Percentiles rank a stretch among this genome's conserved stretches.
phyloP scores from a whole-genome alignment of 1,284 basidiomycete species.

The Cutaneotrichosporon curvatum region DNA sequence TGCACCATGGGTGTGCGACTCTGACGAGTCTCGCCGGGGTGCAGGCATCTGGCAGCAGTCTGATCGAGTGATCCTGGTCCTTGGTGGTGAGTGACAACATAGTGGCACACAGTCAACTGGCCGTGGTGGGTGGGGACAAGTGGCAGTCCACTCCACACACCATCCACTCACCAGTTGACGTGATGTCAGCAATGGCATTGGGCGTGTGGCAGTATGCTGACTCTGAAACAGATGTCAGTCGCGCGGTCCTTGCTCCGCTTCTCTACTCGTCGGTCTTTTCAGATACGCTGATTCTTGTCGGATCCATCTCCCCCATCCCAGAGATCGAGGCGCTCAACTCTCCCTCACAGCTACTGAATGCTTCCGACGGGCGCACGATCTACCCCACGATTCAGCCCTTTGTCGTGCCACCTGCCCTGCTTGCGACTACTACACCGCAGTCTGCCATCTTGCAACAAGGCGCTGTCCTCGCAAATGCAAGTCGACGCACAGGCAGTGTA shows the following conservation, averaged over 20 bases:
- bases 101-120: constrained; percentile 7
- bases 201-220: not conserved
- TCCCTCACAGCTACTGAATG: constrained; percentile 27
- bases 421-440: constrained; percentile 15
- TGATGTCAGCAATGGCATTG: no score
- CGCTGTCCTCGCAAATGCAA: constrained; percentile 20
- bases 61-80: constrained; percentile 26
- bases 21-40: constrained; percentile 20
- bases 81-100: constrained; percentile 25
- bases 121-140: no score
- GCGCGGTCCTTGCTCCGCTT: constrained; percentile 26
- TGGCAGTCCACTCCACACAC: no score
- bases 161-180: no score
- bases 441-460: constrained; percentile 26
- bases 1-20: constrained; percentile 30
- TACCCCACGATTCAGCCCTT: constrained; percentile 34
- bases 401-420: constrained; percentile 4
- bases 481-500: constrained; percentile 8
- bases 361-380: constrained; percentile 17
- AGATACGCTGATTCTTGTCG: constrained; percentile 32
- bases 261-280: constrained; percentile 29
- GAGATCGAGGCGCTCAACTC: constrained; percentile 32
- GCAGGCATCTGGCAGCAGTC: constrained; percentile 23
- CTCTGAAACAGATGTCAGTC: constrained; percentile 18
- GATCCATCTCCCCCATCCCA: constrained; percentile 19